phyloP scores from a whole-genome alignment of 1,284 basidiomycete species.

The Ganoderma sp. region DNA sequence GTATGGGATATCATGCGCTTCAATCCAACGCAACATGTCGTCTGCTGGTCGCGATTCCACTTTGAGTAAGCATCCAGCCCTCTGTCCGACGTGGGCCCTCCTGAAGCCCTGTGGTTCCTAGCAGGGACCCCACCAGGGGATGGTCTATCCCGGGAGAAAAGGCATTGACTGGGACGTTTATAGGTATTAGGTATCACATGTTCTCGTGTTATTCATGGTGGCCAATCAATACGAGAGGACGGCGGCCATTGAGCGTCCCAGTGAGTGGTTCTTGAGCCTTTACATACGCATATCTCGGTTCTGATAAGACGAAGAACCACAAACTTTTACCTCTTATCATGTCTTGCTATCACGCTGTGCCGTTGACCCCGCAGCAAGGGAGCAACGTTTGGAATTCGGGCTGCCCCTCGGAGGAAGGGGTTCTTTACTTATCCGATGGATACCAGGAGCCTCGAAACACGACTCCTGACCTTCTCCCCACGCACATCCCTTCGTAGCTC shows the following conservation, averaged over 20 bases:
- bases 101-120: neutral
- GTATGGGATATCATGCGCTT: neutral
- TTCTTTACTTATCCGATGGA: neutral
- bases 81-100: neutral
- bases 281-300: neutral
- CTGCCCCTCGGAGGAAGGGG: neutral
- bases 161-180: neutral
- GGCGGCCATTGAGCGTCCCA: neutral
- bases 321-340: neutral
- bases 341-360: neutral
- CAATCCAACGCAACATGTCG: neutral
- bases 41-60: slow-evolving; percentile 1
- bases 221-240: neutral
- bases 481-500: neutral
- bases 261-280: neutral
- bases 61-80: neutral
- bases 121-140: neutral
- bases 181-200: neutral
- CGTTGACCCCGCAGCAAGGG: neutral
- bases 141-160: neutral
- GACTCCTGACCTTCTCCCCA: neutral
- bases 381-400: neutral
- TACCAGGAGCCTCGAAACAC: no score
- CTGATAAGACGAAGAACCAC: neutral
- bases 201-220: neutral